Evolutionary conservation across 805 yeast species (phyloP).

Genomic region (Ogataea polymorpha): DNA sequence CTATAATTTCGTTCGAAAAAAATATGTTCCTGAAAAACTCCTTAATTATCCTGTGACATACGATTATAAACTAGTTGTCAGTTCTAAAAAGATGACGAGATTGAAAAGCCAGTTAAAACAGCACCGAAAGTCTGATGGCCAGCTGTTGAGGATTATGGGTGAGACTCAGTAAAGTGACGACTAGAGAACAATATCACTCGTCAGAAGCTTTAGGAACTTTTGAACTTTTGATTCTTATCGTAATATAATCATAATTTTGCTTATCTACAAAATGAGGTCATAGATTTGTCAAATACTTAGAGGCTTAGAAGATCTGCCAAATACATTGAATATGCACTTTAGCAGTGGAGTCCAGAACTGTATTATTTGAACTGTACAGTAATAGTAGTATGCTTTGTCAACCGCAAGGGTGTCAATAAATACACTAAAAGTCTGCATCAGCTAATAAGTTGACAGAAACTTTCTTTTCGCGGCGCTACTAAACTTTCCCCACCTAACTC

Average conservation of each 20-base stretch:
- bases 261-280: too few species aligned
- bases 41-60: constrained; percentile 41
- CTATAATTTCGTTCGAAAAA: constrained; percentile 33
- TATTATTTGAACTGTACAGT: too few species aligned
- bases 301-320: too few species aligned
- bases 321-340: too few species aligned
- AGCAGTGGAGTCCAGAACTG: too few species aligned
- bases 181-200: too few species aligned
- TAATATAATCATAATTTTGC: too few species aligned
- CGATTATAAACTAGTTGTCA: constrained; percentile 19
- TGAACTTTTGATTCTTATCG: too few species aligned
- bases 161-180: not conserved
- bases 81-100: constrained; percentile 17
- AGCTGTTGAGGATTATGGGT: not conserved
- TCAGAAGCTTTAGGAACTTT: too few species aligned
- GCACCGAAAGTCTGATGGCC: not conserved
- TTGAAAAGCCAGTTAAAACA: constrained; percentile 12
- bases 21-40: constrained; percentile 35
- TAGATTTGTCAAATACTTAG: too few species aligned
- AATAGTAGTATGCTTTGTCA: not conserved
- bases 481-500: constrained; percentile 6
- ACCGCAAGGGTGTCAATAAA: not conserved
- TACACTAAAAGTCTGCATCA: not conserved
- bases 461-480: not conserved
- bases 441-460: not conserved